These are phyloP conservation scores for Entamoeba dispar DNA, from an alignment of 208 protist genomes.

Conservation along the genomic window DNA sequence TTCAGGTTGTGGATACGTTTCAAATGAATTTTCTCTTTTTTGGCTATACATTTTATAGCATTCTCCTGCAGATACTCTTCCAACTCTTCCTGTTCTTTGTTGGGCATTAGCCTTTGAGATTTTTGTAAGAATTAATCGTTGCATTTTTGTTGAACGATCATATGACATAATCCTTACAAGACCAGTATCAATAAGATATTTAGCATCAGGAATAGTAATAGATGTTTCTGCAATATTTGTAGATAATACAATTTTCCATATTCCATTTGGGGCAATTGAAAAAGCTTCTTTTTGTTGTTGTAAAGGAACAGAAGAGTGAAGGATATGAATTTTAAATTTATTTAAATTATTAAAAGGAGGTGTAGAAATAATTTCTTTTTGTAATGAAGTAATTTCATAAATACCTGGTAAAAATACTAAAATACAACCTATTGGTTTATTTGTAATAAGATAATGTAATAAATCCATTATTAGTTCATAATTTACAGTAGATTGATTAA, in stretches of 20 bases:
- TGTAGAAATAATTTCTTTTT: background rate
- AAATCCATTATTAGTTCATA: background rate
- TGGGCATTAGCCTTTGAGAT: background rate
- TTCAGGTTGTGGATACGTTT: background rate
- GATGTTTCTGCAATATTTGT: constrained; percentile 25
- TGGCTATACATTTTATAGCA: background rate
- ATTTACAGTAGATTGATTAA: background rate
- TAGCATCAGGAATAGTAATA: constrained; percentile 15
- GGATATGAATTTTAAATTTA: background rate
- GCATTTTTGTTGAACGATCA: background rate
- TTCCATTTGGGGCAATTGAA: background rate
- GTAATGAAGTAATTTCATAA: background rate
- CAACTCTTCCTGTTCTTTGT: constrained; percentile 9
- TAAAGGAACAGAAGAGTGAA: background rate
- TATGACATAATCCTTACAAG: background rate
- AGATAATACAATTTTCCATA: constrained; percentile 7
- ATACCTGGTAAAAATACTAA: background rate
- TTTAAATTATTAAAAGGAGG: background rate
- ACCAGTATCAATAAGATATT: constrained; percentile 10
- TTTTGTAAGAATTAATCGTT: background rate
- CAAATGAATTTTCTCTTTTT: background rate
- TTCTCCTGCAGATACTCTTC: background rate
- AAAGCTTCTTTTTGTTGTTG: background rate
- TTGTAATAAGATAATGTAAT: background rate
- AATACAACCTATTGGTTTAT: background rate